These are phyloP conservation scores for Penicillium lividum DNA, from an alignment of 495 filamentous ascomycete species.

Conservation along the genomic window DNA sequence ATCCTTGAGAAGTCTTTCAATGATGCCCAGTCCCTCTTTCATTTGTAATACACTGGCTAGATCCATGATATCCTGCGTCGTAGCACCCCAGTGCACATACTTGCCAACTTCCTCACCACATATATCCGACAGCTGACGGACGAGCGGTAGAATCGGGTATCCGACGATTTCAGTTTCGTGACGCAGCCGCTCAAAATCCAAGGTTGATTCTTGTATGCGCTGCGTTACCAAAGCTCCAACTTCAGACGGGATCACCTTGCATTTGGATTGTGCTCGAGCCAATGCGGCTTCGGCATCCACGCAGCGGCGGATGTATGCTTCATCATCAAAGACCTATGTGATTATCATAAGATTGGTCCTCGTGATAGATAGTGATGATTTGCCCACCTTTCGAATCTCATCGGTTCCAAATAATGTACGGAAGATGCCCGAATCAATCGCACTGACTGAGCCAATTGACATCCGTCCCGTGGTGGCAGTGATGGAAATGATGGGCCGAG, in stretches of 20 bases:
- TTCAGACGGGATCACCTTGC: constrained; percentile 41
- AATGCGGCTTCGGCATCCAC: constrained; percentile 41
- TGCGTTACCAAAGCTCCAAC: constrained; percentile 40
- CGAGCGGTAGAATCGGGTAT: constrained; percentile 49
- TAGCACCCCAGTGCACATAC: constrained; percentile 54
- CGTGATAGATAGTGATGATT: background rate
- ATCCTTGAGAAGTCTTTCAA: constrained; percentile 30
- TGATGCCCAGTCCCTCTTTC: constrained; percentile 37
- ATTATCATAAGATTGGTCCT: background rate
- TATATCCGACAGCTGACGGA: constrained; percentile 34
- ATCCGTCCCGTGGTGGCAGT: constrained; percentile 8
- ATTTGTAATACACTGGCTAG: constrained; percentile 46
- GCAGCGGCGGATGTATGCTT: constrained; percentile 16
- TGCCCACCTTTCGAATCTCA: constrained; percentile 43
- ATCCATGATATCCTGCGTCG: constrained; percentile 52
- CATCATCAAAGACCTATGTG: constrained; percentile 15
- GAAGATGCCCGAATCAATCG: constrained; percentile 53
- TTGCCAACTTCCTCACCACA: constrained; percentile 25
- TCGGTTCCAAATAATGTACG: constrained; percentile 51
- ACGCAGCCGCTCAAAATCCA: constrained; percentile 31
- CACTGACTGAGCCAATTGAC: constrained; percentile 39
- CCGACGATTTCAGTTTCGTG: constrained; percentile 50
- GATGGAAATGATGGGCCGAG: constrained; percentile 1
- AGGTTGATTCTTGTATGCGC: constrained; percentile 15
- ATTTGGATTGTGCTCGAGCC: constrained; percentile 41